Conservation (phyloP, 2,329 filamentous ascomycete genomes). For the Lachnum nothofagi region DNA sequence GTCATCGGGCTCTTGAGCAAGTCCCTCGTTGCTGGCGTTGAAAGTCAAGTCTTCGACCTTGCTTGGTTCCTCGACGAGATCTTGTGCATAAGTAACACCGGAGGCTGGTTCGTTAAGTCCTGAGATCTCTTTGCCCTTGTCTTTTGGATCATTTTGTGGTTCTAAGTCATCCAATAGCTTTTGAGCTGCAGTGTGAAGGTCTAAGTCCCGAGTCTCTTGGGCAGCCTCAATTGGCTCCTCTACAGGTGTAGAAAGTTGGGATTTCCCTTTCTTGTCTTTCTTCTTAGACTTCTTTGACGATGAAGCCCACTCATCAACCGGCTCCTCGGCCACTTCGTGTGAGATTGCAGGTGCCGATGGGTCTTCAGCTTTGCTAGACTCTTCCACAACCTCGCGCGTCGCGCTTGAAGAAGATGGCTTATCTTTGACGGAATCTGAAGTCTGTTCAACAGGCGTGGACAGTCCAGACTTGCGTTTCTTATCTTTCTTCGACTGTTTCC, state of each 20-base stretch:
- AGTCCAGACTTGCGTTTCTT: conserved; percentile 26
- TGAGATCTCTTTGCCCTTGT: not conserved
- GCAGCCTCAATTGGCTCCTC: not conserved
- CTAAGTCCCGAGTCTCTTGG: conserved; percentile 4
- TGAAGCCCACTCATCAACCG: too few relatives aligned
- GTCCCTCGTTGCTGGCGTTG: not conserved
- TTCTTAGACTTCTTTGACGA: too few relatives aligned
- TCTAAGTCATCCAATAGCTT: not conserved
- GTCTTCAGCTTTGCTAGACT: not conserved
- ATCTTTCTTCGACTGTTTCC: conserved; percentile 22
- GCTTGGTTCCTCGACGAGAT: not conserved
- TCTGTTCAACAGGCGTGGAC: not conserved
- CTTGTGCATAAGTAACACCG: not conserved
- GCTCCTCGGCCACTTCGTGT: too few relatives aligned
- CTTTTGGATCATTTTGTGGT: not conserved
- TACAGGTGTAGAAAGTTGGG: not conserved
- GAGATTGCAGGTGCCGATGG: not conserved
- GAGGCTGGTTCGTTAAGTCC: not conserved
- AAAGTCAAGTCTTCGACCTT: not conserved
- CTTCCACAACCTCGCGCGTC: not conserved
- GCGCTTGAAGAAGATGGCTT: not conserved
- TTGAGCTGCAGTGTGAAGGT: not conserved
- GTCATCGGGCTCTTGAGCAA: conserved; percentile 9
- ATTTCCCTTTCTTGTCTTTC: too few relatives aligned
- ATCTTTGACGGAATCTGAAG: not conserved